Evolutionary conservation across 441 rosid genomes (phyloP).

Genomic region (Jatropha podagrica): DNA sequence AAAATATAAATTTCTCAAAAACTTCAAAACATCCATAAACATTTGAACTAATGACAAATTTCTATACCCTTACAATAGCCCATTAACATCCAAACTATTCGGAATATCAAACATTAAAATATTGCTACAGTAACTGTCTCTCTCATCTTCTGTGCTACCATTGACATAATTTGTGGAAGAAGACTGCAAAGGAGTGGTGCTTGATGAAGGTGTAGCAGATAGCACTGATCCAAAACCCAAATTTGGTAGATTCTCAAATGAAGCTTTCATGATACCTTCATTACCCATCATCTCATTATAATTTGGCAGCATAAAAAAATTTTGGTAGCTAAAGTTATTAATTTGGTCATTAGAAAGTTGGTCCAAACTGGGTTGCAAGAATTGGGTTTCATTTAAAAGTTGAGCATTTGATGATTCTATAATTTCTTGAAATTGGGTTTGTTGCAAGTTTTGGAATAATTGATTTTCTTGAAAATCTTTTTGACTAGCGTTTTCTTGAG

Average conservation of each 20-base stretch:
- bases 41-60: background rate
- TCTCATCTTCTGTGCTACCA: slow-evolving; percentile 60
- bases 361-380: slow-evolving; percentile 32
- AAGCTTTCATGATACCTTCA: slow-evolving; percentile 24
- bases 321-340: slow-evolving; percentile 20
- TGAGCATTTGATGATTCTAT: slow-evolving; percentile 15
- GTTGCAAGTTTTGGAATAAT: slow-evolving; percentile 22
- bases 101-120: slow-evolving; percentile 46
- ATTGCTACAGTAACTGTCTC: slow-evolving; percentile 59
- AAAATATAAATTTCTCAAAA: background rate
- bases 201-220: slow-evolving; percentile 44
- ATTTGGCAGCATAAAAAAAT: slow-evolving; percentile 8
- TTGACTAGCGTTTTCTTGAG: slow-evolving; percentile 21
- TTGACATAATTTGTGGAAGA: slow-evolving; percentile 44
- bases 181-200: slow-evolving; percentile 55
- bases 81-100: slow-evolving; percentile 35
- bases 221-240: slow-evolving; percentile 35
- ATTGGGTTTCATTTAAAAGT: slow-evolving; percentile 27
- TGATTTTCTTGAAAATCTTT: slow-evolving; percentile 27
- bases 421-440: slow-evolving; percentile 22
- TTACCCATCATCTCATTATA: slow-evolving; percentile 2
- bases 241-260: slow-evolving; percentile 27
- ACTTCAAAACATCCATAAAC: background rate
- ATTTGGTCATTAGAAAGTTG: slow-evolving; percentile 23
- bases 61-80: slow-evolving; percentile 1